phyloP scores from a whole-genome alignment of 352 stramenopile genomes.

The Phytophthora syringae region DNA sequence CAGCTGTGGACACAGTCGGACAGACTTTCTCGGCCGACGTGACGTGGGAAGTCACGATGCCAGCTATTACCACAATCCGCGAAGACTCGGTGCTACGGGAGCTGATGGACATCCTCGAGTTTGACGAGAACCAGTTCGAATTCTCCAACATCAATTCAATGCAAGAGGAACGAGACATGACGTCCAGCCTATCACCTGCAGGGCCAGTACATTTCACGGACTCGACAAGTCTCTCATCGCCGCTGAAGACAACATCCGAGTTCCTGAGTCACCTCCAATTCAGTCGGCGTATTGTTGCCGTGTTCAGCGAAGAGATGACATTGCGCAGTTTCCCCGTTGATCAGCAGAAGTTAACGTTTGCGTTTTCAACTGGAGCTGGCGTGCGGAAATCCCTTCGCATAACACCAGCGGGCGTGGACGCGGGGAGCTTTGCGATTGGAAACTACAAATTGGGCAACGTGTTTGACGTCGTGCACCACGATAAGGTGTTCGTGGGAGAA shows the following conservation, averaged over 20 bases:
- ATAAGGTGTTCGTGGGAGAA: constrained; percentile 58
- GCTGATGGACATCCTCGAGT: constrained; percentile 48
- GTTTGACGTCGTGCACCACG: constrained; percentile 55
- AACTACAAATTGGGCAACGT: constrained; percentile 68
- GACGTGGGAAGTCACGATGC: constrained; percentile 52
- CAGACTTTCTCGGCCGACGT: constrained; percentile 59
- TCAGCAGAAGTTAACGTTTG: constrained; percentile 63
- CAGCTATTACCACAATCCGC: constrained; percentile 45
- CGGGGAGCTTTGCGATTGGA: constrained; percentile 49
- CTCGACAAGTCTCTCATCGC: constrained; percentile 26
- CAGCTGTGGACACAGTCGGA: constrained; percentile 46
- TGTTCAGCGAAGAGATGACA: constrained; percentile 66
- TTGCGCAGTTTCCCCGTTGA: constrained; percentile 67
- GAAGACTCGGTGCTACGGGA: constrained; percentile 50
- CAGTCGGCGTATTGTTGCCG: constrained; percentile 44
- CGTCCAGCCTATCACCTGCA: constrained; percentile 35
- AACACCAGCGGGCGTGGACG: constrained; percentile 37
- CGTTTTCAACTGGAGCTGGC: constrained; percentile 44
- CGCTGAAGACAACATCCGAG: constrained; percentile 21
- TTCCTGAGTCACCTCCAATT: constrained; percentile 47
- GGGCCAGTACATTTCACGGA: constrained; percentile 37
- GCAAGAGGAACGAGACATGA: constrained; percentile 41
- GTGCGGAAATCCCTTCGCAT: constrained; percentile 45
- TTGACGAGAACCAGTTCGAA: constrained; percentile 50
- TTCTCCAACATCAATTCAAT: constrained; percentile 52